Evolutionary conservation across 139 green algal species (phyloP).

Genomic region (Coccomyxa sp.): DNA sequence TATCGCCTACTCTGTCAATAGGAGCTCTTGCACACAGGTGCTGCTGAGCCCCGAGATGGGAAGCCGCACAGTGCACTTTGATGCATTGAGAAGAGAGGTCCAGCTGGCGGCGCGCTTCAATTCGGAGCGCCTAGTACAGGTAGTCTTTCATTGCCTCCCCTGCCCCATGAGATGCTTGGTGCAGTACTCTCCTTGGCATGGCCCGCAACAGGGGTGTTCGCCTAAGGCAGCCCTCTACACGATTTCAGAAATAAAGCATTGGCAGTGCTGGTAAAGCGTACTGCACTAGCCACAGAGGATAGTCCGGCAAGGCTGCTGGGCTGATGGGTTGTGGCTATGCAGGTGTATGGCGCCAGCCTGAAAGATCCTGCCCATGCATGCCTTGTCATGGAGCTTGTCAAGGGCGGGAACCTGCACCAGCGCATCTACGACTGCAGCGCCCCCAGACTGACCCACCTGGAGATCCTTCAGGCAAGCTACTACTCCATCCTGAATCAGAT

Average conservation of each 20-base stretch:
- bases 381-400: conserved; percentile 81
- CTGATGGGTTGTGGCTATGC: no score
- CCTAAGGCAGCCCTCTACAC: no score
- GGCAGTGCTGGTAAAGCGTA: no score
- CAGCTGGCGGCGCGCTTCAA: conserved; percentile 51
- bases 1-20: no score
- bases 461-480: conserved; percentile 51
- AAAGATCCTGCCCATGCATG: conserved; percentile 37
- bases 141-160: no score
- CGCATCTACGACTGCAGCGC: conserved; percentile 62
- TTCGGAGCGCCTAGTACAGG: conserved; percentile 45
- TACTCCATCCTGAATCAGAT: not conserved
- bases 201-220: no score
- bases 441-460: conserved; percentile 52
- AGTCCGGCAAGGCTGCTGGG: no score
- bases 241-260: no score
- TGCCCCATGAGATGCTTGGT: not conserved
- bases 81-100: conserved; percentile 62
- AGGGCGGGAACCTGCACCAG: conserved; percentile 62
- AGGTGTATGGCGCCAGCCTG: conserved; percentile 54
- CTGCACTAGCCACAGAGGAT: no score
- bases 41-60: not conserved
- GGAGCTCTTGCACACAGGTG: no score
- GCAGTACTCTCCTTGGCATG: no score
- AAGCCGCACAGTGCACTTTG: conserved; percentile 9